Evolutionary conservation across 2,329 filamentous ascomycete genomes (phyloP).

Genomic region (Penicillium corylophilum): DNA sequence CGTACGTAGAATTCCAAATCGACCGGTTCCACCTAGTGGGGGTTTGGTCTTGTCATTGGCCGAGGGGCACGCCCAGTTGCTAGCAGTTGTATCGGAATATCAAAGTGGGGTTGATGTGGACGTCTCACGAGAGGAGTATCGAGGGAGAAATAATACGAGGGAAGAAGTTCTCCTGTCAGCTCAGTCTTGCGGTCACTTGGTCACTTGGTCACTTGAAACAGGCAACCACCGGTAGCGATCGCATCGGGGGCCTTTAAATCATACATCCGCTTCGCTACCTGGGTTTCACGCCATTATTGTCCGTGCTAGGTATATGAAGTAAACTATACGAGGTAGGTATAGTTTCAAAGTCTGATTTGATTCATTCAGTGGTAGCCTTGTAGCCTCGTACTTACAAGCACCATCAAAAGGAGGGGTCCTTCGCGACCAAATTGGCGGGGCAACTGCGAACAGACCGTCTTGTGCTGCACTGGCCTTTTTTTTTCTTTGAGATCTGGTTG

Average conservation of each 20-base stretch:
- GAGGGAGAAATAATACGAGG: background rate
- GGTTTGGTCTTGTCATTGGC: conserved; percentile 10
- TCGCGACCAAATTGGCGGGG: background rate
- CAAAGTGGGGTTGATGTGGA: background rate
- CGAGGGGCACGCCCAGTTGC: background rate
- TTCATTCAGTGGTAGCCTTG: too few species aligned
- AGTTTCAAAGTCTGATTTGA: too few species aligned
- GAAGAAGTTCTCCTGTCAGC: background rate
- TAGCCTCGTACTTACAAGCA: background rate
- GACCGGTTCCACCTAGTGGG: conserved; percentile 8
- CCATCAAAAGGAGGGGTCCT: background rate
- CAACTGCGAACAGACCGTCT: background rate
- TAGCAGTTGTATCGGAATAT: background rate
- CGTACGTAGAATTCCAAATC: conserved; percentile 18
- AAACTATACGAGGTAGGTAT: background rate
- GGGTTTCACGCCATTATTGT: background rate
- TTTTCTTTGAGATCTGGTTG: background rate
- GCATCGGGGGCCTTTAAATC: background rate
- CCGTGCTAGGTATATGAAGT: background rate
- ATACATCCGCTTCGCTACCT: background rate
- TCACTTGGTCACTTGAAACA: background rate
- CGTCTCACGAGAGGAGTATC: too few species aligned
- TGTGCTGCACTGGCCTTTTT: background rate
- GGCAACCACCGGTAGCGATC: background rate
- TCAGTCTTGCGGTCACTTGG: background rate